These are phyloP conservation scores for Candida jianshihensis DNA, from an alignment of 805 yeast genomes.

Conservation along the genomic window DNA sequence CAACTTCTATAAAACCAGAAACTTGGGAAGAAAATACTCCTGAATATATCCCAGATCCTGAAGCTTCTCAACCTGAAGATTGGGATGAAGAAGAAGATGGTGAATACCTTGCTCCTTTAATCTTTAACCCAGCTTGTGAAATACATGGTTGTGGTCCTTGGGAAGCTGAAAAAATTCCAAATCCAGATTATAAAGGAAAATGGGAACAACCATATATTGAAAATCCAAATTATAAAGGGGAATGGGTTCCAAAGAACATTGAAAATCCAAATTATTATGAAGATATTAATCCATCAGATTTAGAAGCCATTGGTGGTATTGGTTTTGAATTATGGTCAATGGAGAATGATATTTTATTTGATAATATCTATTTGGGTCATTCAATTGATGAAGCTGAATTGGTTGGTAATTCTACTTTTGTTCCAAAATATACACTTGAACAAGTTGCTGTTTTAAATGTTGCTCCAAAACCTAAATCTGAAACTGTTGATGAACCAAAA, in stretches of 20 bases:
- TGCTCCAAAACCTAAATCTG: conserved; percentile 35
- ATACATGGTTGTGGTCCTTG: conserved; percentile 76
- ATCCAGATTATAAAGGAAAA: conserved; percentile 69
- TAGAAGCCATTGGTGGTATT: conserved; percentile 67
- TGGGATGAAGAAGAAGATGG: conserved; percentile 95
- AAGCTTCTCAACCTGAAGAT: conserved; percentile 57
- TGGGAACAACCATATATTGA: conserved; percentile 64
- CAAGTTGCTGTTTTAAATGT: conserved; percentile 31
- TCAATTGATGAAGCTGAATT: conserved; percentile 77
- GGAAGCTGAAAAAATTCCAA: conserved; percentile 59
- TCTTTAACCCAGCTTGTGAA: conserved; percentile 70
- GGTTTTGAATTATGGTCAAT: conserved; percentile 91
- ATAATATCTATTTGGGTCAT: conserved; percentile 82
- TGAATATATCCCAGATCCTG: conserved; percentile 59
- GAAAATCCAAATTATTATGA: conserved; percentile 65
- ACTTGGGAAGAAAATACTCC: conserved; percentile 71
- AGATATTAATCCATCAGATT: conserved; percentile 49
- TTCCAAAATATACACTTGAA: conserved; percentile 48
- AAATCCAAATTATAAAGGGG: conserved; percentile 77
- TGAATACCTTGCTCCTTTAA: conserved; percentile 65
- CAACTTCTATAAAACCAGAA: conserved; percentile 59
- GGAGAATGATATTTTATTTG: conserved; percentile 67
- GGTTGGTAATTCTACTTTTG: conserved; percentile 72
- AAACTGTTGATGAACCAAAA: conserved; percentile 1
- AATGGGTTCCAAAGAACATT: conserved; percentile 62